These are phyloP conservation scores for Rubia tinctorum DNA, from an alignment of 305 asterid genomes.

Conservation along the genomic window DNA sequence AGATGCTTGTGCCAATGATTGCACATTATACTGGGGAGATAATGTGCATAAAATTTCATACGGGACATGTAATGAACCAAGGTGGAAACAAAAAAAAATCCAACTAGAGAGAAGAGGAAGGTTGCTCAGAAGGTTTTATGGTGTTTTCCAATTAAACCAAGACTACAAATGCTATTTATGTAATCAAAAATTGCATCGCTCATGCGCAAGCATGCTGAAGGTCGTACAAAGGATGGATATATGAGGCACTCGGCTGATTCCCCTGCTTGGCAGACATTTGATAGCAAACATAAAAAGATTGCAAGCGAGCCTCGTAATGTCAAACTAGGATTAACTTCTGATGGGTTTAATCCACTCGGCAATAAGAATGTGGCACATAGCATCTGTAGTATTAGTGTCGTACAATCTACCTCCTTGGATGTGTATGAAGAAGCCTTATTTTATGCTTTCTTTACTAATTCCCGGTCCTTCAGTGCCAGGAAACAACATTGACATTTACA, in stretches of 20 bases:
- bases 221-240: neutral
- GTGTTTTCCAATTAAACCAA: constrained; percentile 18
- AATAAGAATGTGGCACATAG: constrained; percentile 12
- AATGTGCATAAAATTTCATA: neutral
- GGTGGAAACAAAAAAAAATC: neutral
- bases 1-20: neutral
- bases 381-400: constrained; percentile 12
- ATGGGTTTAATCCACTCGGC: constrained; percentile 23
- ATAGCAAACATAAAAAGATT: neutral
- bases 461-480: too few species aligned
- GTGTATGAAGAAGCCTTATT: constrained; percentile 9
- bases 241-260: neutral
- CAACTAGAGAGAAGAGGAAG: neutral
- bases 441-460: constrained; percentile 1
- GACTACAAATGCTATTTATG: constrained; percentile 2
- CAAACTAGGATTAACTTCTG: constrained; percentile 17
- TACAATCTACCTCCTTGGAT: constrained; percentile 17
- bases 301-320: constrained; percentile 12
- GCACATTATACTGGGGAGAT: neutral
- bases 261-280: neutral
- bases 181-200: neutral
- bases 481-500: too few species aligned
- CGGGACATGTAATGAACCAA: neutral
- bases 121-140: neutral
- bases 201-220: constrained; percentile 1